These are phyloP conservation scores for Nicotiana paniculata DNA, from an alignment of 257 asterid species.

Conservation along the genomic window DNA sequence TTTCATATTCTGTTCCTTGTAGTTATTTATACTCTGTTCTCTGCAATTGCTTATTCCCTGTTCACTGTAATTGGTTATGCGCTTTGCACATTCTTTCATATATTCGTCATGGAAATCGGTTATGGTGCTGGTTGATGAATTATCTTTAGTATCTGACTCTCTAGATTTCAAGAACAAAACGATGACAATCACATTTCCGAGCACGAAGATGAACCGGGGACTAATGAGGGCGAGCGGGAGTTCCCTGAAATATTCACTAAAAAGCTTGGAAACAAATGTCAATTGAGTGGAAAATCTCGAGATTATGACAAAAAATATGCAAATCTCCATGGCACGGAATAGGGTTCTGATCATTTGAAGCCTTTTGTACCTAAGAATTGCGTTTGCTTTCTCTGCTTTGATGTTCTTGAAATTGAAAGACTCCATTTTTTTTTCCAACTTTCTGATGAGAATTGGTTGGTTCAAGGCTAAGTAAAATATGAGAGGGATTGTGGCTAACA, in stretches of 20 bases:
- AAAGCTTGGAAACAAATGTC: slow-evolving; percentile 21
- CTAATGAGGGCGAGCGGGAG: slow-evolving; percentile 28
- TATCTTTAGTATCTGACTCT: slow-evolving; percentile 11
- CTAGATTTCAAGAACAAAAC: slow-evolving; percentile 46
- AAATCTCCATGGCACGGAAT: slow-evolving; percentile 21
- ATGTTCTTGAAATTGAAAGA: slow-evolving; percentile 15
- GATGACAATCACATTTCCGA: slow-evolving; percentile 60
- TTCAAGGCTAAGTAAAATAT: background rate
- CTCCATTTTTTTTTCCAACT: slow-evolving; percentile 21
- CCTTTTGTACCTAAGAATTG: slow-evolving; percentile 13
- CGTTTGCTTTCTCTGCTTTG: slow-evolving; percentile 26
- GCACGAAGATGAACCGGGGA: slow-evolving; percentile 46
- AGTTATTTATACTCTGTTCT: background rate
- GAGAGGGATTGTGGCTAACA: background rate
- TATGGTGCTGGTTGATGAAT: background rate
- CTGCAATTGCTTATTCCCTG: background rate
- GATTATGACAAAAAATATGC: slow-evolving; percentile 20
- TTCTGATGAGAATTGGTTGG: background rate
- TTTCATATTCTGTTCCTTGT: background rate
- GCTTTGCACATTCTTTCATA: slow-evolving; percentile 27
- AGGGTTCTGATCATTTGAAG: slow-evolving; percentile 20
- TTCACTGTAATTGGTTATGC: slow-evolving; percentile 4
- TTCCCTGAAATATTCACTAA: slow-evolving; percentile 34
- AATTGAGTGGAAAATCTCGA: slow-evolving; percentile 27
- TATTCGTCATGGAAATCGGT: slow-evolving; percentile 39